Evolutionary conservation across 116 monocot genomes (phyloP).

Genomic region (Zostera marina): DNA sequence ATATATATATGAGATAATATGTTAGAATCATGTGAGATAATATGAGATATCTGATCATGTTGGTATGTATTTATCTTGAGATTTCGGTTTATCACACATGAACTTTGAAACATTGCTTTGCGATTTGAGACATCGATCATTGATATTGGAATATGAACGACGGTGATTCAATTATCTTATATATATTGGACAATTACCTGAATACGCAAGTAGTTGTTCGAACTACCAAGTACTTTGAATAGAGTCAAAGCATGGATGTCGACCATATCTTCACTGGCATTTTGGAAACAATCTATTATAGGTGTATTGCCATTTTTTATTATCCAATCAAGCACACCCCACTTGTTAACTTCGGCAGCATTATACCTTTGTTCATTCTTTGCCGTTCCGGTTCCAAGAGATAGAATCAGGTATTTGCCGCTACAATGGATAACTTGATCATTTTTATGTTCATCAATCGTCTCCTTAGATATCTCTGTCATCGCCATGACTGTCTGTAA

Average conservation of each 20-base stretch:
- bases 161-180: too few relatives aligned
- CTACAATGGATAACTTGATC: not conserved
- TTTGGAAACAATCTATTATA: not conserved
- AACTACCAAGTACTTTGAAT: not conserved
- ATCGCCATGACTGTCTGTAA: not conserved
- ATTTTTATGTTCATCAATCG: not conserved
- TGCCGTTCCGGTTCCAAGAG: conserved; percentile 4
- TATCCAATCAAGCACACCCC: conserved; percentile 4
- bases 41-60: too few relatives aligned
- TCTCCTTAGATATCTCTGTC: not conserved
- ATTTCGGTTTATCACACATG: too few relatives aligned
- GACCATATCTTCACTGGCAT: conserved; percentile 5
- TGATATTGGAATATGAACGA: too few relatives aligned
- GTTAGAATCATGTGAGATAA: too few relatives aligned
- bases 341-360: not conserved
- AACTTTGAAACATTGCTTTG: too few relatives aligned
- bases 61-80: too few relatives aligned
- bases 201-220: not conserved
- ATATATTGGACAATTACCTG: too few relatives aligned
- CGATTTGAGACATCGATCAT: too few relatives aligned
- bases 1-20: too few relatives aligned
- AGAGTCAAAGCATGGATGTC: not conserved
- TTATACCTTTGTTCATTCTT: not conserved
- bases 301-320: not conserved
- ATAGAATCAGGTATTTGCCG: conserved; percentile 1